Base-by-base conservation (phyloP, 176 grass and related monocot genomes). In the Melocanna baccifera region DNA sequence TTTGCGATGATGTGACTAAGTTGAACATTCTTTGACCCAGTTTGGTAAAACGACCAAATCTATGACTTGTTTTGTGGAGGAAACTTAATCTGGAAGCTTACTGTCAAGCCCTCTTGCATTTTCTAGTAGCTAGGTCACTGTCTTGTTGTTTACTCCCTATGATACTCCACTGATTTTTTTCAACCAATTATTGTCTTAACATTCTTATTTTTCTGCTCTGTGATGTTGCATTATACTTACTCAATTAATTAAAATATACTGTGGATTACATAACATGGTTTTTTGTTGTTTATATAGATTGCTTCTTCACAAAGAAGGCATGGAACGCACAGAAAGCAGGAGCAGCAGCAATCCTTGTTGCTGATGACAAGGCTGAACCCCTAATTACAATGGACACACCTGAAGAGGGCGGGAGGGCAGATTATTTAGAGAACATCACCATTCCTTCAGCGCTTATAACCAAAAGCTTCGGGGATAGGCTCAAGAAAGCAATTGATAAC, bases 341-440 rank as follows among this genome's bases (percentile, higher is more conserved):
- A 64, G 90, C 83, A 25, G 93, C 86, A 10, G 90, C 93, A 9
- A 86, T 95, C 64, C 85, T 95, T 83, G 88, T 95, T 76, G 90
- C 90, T 18, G 93, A 95, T 82, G 68, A 91, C 83, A 95, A 84
- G 73, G 57, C 32, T 16, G 90, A 95, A 76, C 93, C 93, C 16
- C 65, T 95, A 48, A 92, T 95, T 57, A 95, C 93, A 47, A 89
- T 95, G 88, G 88, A 92, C 57, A 89, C 88, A 2, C 93, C 93
- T 23, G 90, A 92, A 76, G 86, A 92, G 36, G 80, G 81, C 9
- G 64, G 81, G 1, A 63, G 29, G 57, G 69, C 70, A 52, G 92
- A 94, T 51, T 89, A 95, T 77, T 67, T 92, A 6, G 88, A 95
- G 75, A 88, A 90, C 53, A 95, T 95, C 53, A 92, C 90, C 43